Evolutionary conservation across 2,329 filamentous ascomycete genomes (phyloP), one percentile per base, ranked within the genome.

Genomic region (Aschersonia sp.): DNA sequence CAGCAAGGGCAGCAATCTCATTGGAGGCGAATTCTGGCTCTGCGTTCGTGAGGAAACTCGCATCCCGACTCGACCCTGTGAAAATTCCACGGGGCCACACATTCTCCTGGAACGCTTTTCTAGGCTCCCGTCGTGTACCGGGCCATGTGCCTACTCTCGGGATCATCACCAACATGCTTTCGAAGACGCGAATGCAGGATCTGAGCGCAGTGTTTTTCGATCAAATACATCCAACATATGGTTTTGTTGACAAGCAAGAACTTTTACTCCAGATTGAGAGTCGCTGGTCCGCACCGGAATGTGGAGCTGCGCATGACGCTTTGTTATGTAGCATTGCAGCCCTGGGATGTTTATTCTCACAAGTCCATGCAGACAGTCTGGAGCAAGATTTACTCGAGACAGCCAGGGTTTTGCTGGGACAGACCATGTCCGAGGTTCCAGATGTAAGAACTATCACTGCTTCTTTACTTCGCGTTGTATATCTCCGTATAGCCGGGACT

Each of bases 291-390:
- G 58, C 56, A 47, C 52, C 50, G 6, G 50, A 45, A 48, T 57
- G 50, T 46, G 61, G 53, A 5, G 54, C 62, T 45, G 50, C 63
- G 1, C 65, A 68, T 52, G 74, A 77, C 49, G 65, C 66, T 3
- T 62, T 79, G 0, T 51, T 79, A 1, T 73, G 69, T 45, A 74
- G 74, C 5, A 63, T 79, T n/a, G 74, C 74, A 7, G 72, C 73
- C 2, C 59, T 79, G 1, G 76, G 72, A 0, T 67, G 63, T 32
- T 53, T 77, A 0, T 79, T 76, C 53, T 76, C 72, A 0, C 62
- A 69, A 8, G 55, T 60, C 0, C 62, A 66, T 22, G 62, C 68
- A 0, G 57, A 65, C 6, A 48, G 58, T 0, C 58, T 62, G 0
- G 75, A 79, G 50, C 55, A 64, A 2, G 64, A 70, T 6, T 56